Conservation (phyloP, 2,329 filamentous ascomycete species). For the Ophiostoma ulmi region DNA sequence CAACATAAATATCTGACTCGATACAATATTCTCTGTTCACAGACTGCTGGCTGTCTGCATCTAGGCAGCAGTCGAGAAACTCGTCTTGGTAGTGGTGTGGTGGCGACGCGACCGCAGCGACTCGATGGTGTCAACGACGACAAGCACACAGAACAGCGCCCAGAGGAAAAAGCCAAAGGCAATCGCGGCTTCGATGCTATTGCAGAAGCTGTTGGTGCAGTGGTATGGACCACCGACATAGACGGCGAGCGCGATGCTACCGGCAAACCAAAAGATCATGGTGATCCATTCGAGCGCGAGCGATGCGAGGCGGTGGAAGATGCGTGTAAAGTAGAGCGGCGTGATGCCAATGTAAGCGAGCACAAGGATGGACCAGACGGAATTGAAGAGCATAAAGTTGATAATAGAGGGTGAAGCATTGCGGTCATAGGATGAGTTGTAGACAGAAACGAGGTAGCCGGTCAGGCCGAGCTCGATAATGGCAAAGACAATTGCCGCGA, state of each 20-base stretch:
- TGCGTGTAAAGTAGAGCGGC: constrained; percentile 55
- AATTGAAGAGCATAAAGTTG: constrained; percentile 75
- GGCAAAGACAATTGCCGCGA: constrained; percentile 61
- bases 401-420: constrained; percentile 49
- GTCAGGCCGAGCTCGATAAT: constrained; percentile 71
- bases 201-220: constrained; percentile 53
- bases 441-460: constrained; percentile 57
- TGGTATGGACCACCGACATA: constrained; percentile 52
- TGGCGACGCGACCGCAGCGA: constrained; percentile 41
- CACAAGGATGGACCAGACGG: constrained; percentile 69
- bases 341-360: constrained; percentile 65
- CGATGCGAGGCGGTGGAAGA: constrained; percentile 61
- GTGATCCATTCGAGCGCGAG: constrained; percentile 66
- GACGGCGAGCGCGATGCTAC: constrained; percentile 71
- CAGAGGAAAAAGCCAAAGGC: constrained; percentile 64
- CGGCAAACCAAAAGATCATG: constrained; percentile 85
- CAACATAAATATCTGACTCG: no score
- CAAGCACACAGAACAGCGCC: constrained; percentile 46
- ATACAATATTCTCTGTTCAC: no score
- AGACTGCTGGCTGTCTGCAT: neutral
- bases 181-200: constrained; percentile 56
- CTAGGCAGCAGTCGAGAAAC: constrained; percentile 1
- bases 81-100: constrained; percentile 28
- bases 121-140: constrained; percentile 44
- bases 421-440: constrained; percentile 36